Base-by-base conservation (phyloP, 2,329 filamentous ascomycete genomes). In the Fragosphaeria purpurea region DNA sequence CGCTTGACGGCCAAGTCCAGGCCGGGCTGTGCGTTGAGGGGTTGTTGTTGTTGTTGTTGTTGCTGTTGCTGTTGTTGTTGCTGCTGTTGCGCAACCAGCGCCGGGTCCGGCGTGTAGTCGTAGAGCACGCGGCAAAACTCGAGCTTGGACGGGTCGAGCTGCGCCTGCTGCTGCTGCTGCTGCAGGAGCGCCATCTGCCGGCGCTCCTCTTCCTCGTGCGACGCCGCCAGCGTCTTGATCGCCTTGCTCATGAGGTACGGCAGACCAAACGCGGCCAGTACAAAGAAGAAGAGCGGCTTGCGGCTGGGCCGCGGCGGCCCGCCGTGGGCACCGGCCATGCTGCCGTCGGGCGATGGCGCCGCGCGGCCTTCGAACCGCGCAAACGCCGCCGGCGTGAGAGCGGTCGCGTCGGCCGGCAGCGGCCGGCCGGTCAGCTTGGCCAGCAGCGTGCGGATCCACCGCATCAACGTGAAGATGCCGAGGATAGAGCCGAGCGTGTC, bases 201-300 rank as follows among this genome's bases (percentile, higher is more conserved):
- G 52, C 78, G 77, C 65, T 88, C 81, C 61, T 94, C 86, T 62
- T 91, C 86, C 68, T 96, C 88, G 62, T 93, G 87, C 5, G 83
- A 85, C 38, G 85, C 80, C 12, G 90, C 88, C 40, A 98, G 76
- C 1, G 87, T 77, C 62, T 82, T 83, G 65, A 98, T 97, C 59
- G 95, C 80, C 71, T 96, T 98, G 69, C 86, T 85, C 90, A 98
- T 96, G 46, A 98, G 76, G 65, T 95, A 98, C 6, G 93, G 93
- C 11, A 98, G 77, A 48, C 93, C 94, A 61, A 98, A 95, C 5
- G 95, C 90, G 13, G 93, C 91, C 42, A 94, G 74, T 54, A 96
- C 74, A 74, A 98, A 98, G 74, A 98, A 91, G 63, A 98, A 78
- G 61, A 98, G 88, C 0, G 93, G 93, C 67, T 97, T 98, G 65